phyloP scores from a whole-genome alignment of 2,329 filamentous ascomycete species.

The Chrysoporthe puriensis region DNA sequence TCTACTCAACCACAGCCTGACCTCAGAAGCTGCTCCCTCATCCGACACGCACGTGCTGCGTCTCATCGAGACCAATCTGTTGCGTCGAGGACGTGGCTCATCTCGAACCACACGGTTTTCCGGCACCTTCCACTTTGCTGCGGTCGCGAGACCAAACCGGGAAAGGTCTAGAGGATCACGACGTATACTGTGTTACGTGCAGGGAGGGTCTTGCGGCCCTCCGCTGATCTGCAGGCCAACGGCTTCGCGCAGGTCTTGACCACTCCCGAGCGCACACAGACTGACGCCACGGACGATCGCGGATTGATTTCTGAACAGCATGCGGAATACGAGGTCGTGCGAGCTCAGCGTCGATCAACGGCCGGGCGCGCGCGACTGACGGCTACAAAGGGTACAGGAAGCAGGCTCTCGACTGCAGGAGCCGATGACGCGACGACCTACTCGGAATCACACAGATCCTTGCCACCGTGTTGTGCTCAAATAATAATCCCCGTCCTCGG shows the following conservation, averaged over 20 bases:
- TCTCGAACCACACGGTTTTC: not conserved
- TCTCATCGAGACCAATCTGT: not conserved
- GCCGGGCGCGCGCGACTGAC: not conserved
- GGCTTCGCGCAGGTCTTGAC: not conserved
- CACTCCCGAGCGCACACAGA: not conserved
- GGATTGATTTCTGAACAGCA: not conserved
- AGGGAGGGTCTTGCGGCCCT: too few species aligned
- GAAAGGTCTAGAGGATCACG: not conserved
- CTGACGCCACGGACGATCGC: not conserved
- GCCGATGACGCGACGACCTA: not conserved
- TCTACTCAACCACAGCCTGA: not conserved
- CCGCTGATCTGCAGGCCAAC: not conserved
- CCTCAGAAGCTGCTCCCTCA: too few species aligned
- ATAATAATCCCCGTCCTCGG: not conserved
- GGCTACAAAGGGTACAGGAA: not conserved
- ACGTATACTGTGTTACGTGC: conserved; percentile 2
- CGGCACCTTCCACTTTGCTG: not conserved
- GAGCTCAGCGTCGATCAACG: not conserved
- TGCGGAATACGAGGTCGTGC: not conserved
- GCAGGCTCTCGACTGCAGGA: not conserved
- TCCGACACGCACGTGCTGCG: not conserved
- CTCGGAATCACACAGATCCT: not conserved
- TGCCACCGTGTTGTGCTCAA: not conserved
- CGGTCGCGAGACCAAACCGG: not conserved
- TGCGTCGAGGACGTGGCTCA: not conserved